Conservation (phyloP, 805 yeast genomes). For the Saccharomycopsis fibuligera region DNA sequence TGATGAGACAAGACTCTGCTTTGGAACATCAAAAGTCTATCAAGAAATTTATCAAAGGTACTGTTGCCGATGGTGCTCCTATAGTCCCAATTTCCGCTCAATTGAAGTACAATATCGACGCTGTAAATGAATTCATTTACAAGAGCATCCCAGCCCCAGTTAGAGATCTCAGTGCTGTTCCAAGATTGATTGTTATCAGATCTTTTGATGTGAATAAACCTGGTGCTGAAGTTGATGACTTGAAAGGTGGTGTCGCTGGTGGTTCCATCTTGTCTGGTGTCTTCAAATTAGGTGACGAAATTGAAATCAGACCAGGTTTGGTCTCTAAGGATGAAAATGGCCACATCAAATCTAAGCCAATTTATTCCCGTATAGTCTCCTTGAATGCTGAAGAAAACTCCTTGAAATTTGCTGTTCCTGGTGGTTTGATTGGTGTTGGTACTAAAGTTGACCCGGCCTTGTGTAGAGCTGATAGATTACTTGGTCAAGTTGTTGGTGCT, state of each 20-base stretch:
- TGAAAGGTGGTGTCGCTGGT: conserved; percentile 99
- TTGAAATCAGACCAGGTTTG: conserved; percentile 98
- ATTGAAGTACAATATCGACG: conserved; percentile 96
- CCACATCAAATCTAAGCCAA: conserved; percentile 85
- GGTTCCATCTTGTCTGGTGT: conserved; percentile 98
- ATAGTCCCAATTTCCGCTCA: conserved; percentile 98
- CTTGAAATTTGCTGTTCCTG: conserved; percentile 98
- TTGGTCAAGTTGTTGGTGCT: conserved; percentile 98
- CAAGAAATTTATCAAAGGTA: conserved; percentile 88
- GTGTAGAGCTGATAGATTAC: conserved; percentile 98
- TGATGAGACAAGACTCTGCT: conserved; percentile 96
- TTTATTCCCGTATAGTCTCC: conserved; percentile 88
- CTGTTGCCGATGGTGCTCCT: conserved; percentile 98
- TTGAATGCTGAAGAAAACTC: conserved; percentile 97
- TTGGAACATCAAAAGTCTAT: conserved; percentile 92
- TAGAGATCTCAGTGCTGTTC: conserved; percentile 90
- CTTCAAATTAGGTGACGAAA: conserved; percentile 93
- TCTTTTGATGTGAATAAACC: conserved; percentile 99
- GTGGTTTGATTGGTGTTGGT: conserved; percentile 99
- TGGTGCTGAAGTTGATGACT: conserved; percentile 93
- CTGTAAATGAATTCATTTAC: conserved; percentile 94
- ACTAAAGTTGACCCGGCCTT: conserved; percentile 97
- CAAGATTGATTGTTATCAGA: conserved; percentile 93
- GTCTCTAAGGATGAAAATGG: conserved; percentile 90
- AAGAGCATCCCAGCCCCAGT: conserved; percentile 94